A percentile compares a stretch with the other conserved stretches of the same genome.
These are phyloP conservation scores for Pythium chondricola DNA, from an alignment of 352 stramenopile species.

Conservation along the genomic window DNA sequence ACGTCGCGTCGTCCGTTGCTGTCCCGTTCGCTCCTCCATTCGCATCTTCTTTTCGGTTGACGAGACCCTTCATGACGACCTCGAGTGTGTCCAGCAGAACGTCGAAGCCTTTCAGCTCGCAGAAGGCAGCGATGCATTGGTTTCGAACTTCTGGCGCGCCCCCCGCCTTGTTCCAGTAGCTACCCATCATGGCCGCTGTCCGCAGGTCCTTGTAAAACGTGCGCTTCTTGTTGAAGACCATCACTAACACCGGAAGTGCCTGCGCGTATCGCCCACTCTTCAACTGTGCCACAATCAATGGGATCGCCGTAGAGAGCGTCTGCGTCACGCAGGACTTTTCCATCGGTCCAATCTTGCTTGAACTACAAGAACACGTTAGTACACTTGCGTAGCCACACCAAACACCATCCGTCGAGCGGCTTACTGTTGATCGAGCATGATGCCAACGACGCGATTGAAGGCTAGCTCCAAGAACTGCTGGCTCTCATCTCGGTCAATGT, in stretches of 20 bases:
- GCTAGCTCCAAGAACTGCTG: conserved; percentile 73
- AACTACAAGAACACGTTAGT: conserved; percentile 27
- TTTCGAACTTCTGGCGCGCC: conserved; percentile 75
- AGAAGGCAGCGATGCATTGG: conserved; percentile 81
- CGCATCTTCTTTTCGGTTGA: conserved; percentile 30
- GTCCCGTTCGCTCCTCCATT: conserved; percentile 20
- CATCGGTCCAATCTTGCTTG: conserved; percentile 81
- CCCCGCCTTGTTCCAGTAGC: conserved; percentile 85
- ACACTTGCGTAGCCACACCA: background rate
- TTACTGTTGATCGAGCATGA: conserved; percentile 89
- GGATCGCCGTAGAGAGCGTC: conserved; percentile 58
- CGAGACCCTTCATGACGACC: conserved; percentile 46
- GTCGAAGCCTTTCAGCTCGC: conserved; percentile 74
- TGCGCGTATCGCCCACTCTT: conserved; percentile 61
- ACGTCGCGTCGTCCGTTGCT: background rate
- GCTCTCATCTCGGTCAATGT: conserved; percentile 66
- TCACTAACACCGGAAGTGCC: conserved; percentile 60
- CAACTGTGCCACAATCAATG: conserved; percentile 65
- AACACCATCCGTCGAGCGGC: background rate
- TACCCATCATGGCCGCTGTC: conserved; percentile 84
- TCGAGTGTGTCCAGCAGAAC: conserved; percentile 70
- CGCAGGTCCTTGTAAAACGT: conserved; percentile 87
- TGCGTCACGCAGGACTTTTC: conserved; percentile 86
- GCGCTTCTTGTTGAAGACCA: conserved; percentile 88
- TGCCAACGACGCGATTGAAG: conserved; percentile 79